These are phyloP conservation scores for Helianthus tuberosus DNA, from an alignment of 129 eudicot genomes.

Conservation along the genomic window DNA sequence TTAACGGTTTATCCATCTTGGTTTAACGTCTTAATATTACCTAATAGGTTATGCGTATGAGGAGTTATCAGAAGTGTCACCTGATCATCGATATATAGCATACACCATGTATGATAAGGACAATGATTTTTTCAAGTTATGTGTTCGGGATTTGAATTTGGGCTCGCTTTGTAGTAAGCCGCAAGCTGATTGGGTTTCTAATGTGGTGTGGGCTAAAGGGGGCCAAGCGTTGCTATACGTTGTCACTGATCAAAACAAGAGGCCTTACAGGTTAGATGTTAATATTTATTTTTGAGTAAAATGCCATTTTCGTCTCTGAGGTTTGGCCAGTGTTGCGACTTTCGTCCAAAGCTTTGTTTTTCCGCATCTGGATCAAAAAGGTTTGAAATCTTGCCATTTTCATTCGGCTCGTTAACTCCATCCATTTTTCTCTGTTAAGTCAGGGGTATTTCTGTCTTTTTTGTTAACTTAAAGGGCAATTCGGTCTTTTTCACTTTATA, in stretches of 20 bases:
- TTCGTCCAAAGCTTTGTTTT: too few species aligned
- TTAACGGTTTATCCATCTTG: background rate
- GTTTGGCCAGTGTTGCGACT: too few species aligned
- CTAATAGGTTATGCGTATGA: constrained; percentile 84
- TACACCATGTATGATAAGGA: constrained; percentile 97
- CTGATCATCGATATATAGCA: constrained; percentile 87
- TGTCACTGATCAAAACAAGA: constrained; percentile 76
- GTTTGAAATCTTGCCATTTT: too few species aligned
- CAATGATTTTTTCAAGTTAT: constrained; percentile 80
- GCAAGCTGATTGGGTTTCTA: constrained; percentile 79
- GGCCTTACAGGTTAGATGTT: constrained; percentile 73
- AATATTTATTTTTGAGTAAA: background rate
- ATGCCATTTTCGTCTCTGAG: too few species aligned
- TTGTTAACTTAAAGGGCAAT: too few species aligned
- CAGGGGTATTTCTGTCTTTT: too few species aligned
- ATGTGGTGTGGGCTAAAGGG: constrained; percentile 83
- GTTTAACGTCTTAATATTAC: background rate
- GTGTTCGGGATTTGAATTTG: constrained; percentile 74
- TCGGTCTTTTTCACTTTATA: too few species aligned
- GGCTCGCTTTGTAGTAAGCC: constrained; percentile 83
- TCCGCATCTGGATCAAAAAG: too few species aligned
- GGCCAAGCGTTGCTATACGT: constrained; percentile 85
- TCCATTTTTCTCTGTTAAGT: too few species aligned
- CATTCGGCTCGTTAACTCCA: too few species aligned
- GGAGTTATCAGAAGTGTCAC: constrained; percentile 91